phyloP scores from a whole-genome alignment of 148 eudicot genomes.

The Rhododendron molle region DNA sequence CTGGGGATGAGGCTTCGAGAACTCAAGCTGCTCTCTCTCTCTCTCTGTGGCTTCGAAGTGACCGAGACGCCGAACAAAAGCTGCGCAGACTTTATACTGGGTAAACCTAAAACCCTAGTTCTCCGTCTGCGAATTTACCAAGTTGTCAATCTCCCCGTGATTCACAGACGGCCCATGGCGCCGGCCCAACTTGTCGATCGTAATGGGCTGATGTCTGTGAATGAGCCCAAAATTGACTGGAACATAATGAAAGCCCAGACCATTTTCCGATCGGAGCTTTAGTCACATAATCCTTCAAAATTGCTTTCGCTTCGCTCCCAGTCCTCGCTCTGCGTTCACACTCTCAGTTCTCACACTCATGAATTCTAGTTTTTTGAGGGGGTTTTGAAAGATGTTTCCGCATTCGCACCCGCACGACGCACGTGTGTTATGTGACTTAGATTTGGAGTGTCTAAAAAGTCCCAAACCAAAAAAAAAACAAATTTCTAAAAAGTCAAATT shows the following conservation, averaged over 20 bases:
- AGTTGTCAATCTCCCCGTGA: background rate
- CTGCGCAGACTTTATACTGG: background rate
- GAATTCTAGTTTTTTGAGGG: too few species aligned
- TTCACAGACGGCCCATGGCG: background rate
- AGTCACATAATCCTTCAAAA: background rate
- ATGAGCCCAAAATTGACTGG: background rate
- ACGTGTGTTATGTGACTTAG: too few species aligned
- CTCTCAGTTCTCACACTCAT: too few species aligned
- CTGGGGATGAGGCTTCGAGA: background rate
- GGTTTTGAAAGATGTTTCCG: too few species aligned
- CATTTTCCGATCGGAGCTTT: background rate
- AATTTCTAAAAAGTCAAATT: background rate
- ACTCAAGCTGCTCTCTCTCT: background rate
- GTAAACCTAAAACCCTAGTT: background rate
- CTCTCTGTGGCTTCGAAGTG: background rate
- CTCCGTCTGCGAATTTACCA: background rate
- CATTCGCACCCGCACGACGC: too few species aligned
- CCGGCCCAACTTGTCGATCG: background rate
- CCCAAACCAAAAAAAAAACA: too few species aligned
- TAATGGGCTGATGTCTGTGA: background rate
- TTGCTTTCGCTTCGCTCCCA: too few species aligned
- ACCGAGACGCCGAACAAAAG: background rate
- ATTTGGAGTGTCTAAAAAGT: background rate
- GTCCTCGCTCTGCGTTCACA: too few species aligned
- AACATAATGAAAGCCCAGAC: background rate